A percentile compares a stretch with the other conserved stretches of the same genome.
phyloP scores from a whole-genome alignment of 805 yeast species.

The Yarrowia deformans region DNA sequence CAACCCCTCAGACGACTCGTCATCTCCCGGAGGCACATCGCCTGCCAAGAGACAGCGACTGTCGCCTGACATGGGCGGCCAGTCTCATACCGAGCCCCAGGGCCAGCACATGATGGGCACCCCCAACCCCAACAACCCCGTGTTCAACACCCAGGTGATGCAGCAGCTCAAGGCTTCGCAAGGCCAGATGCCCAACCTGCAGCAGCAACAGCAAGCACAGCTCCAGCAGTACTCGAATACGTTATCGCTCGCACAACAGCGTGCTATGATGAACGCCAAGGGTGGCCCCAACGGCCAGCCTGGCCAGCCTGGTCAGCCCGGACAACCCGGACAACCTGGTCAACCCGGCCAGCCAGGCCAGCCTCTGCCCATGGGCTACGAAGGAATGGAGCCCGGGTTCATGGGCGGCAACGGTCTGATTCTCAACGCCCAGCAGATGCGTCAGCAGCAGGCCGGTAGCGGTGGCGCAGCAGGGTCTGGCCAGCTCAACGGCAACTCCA shows the following conservation, averaged over 20 bases:
- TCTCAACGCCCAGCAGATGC: slow-evolving; percentile 41
- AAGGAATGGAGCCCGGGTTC: slow-evolving; percentile 42
- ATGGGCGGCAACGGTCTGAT: slow-evolving; percentile 42
- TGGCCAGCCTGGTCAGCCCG: slow-evolving; percentile 20
- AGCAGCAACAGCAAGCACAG: slow-evolving; percentile 42
- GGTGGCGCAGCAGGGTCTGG: slow-evolving; percentile 45
- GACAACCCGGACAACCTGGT: slow-evolving; percentile 21
- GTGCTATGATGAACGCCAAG: slow-evolving; percentile 45
- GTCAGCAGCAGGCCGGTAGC: slow-evolving; percentile 51
- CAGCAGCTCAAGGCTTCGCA: slow-evolving; percentile 47
- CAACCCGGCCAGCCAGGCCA: slow-evolving; percentile 17
- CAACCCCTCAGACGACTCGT: slow-evolving; percentile 46
- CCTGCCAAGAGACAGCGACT: slow-evolving; percentile 51
- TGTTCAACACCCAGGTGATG: slow-evolving; percentile 46
- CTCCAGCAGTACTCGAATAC: slow-evolving; percentile 44
- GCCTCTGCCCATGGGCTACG: slow-evolving; percentile 26
- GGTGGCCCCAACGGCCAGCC: slow-evolving; percentile 42
- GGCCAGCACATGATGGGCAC: slow-evolving; percentile 48
- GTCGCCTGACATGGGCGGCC: slow-evolving; percentile 47
- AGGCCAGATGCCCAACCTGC: slow-evolving; percentile 42
- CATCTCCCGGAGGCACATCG: slow-evolving; percentile 46
- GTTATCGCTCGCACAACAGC: slow-evolving; percentile 45
- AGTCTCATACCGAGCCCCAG: slow-evolving; percentile 42
- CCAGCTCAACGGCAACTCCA: slow-evolving; percentile 53
- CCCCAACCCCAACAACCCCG: slow-evolving; percentile 43